Evolutionary conservation across 306 rosid species (phyloP).

Genomic region (Arachis hypogaea): DNA sequence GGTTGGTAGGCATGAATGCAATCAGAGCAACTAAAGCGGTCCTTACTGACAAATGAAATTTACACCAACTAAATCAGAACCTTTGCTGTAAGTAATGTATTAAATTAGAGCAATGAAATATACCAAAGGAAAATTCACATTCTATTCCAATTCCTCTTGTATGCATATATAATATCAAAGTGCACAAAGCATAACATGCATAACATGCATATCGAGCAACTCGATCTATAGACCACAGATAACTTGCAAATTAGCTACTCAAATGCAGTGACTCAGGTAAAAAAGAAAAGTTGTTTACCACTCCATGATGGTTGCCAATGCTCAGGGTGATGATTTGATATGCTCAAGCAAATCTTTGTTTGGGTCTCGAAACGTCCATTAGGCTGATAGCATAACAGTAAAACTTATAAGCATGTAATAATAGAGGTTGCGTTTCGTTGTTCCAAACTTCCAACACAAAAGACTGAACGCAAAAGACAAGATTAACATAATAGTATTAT

Average conservation of each 20-base stretch:
- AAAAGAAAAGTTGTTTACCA: conserved; percentile 48
- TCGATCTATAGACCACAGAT: neutral
- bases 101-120: conserved; percentile 4
- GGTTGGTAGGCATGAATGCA: conserved; percentile 96
- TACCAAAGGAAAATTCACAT: neutral
- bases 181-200: neutral
- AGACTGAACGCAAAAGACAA: too few relatives aligned
- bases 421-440: too few relatives aligned
- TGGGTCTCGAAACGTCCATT: conserved; percentile 88
- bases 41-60: conserved; percentile 61
- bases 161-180: neutral
- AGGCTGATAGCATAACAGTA: conserved; percentile 53
- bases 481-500: neutral
- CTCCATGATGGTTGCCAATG: conserved; percentile 98
- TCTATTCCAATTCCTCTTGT: neutral
- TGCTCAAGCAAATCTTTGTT: conserved; percentile 87
- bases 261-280: neutral
- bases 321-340: conserved; percentile 91
- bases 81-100: neutral
- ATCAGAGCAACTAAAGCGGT: conserved; percentile 92
- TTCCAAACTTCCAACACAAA: too few relatives aligned
- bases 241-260: conserved; percentile 1
- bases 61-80: conserved; percentile 16
- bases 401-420: conserved; percentile 30
- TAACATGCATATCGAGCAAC: neutral